phyloP scores from a whole-genome alignment of 2,329 filamentous ascomycete species.

The Fusarium nisikadoi region DNA sequence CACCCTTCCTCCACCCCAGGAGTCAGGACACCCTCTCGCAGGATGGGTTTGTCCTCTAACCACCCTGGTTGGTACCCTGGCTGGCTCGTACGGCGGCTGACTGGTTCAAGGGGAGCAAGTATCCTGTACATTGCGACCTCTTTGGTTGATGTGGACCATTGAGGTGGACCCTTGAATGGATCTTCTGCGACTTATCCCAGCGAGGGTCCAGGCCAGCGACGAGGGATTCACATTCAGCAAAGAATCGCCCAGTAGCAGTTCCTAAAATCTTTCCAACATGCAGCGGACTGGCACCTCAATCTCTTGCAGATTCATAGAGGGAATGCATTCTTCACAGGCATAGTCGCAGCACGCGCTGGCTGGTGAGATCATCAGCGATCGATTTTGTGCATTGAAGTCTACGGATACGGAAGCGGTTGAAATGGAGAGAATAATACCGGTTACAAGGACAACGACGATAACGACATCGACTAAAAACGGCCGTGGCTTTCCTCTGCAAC shows the following conservation, averaged over 20 bases:
- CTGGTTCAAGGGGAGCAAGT: constrained; percentile 37
- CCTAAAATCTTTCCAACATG: constrained; percentile 30
- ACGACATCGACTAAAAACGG: constrained; percentile 30
- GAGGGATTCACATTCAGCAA: constrained; percentile 16
- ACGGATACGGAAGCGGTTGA: constrained; percentile 8
- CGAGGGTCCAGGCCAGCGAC: constrained; percentile 32
- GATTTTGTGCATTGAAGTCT: constrained; percentile 11
- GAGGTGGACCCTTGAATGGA: constrained; percentile 32
- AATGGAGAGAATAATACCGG: constrained; percentile 16
- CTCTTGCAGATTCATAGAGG: constrained; percentile 11
- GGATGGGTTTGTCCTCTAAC: constrained; percentile 22
- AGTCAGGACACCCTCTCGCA: constrained; percentile 30
- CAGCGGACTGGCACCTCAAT: constrained; percentile 20
- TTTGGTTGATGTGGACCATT: constrained; percentile 14
- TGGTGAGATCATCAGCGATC: constrained; percentile 7
- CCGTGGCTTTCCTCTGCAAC: constrained; percentile 20
- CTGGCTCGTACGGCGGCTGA: constrained; percentile 37
- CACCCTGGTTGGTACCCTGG: constrained; percentile 43
- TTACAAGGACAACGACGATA: constrained; percentile 23
- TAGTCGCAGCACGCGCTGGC: neutral
- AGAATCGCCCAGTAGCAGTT: constrained; percentile 39
- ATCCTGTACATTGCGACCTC: constrained; percentile 36
- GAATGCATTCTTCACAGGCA: constrained; percentile 2
- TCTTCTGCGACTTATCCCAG: constrained; percentile 37
- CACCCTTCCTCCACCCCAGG: constrained; percentile 18